A percentile compares a stretch with the other conserved stretches of the same genome.
phyloP scores from a whole-genome alignment of 768 basidiomycete genomes.

The Tricholoma hemisulphureum region DNA sequence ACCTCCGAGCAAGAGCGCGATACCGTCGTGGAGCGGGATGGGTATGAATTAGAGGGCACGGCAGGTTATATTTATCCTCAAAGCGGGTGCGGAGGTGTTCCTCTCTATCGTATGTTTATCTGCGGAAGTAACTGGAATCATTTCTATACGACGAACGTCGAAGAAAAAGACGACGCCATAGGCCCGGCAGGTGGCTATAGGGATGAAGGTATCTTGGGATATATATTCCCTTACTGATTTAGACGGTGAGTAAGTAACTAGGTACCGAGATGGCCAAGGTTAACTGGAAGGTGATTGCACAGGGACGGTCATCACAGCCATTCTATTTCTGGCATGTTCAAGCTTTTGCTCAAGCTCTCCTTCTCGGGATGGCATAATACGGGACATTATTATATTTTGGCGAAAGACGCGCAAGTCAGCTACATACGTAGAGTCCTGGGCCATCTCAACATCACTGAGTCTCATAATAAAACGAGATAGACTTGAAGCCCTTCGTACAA shows the following conservation, averaged over 20 bases:
- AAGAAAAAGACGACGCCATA: constrained; percentile 18
- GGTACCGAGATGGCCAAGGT: no score
- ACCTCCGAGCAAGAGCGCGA: constrained; percentile 10
- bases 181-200: constrained; percentile 20
- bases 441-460: no score
- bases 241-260: neutral
- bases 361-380: no score
- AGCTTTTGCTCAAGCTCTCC: no score
- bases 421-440: no score
- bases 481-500: no score
- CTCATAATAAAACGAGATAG: no score
- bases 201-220: constrained; percentile 16
- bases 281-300: no score
- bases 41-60: constrained; percentile 18
- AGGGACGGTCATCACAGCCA: no score
- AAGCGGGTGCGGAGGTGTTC: constrained; percentile 11
- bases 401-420: no score
- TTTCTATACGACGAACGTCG: constrained; percentile 19
- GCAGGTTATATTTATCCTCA: constrained; percentile 18
- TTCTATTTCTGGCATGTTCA: no score
- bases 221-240: constrained; percentile 9
- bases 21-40: constrained; percentile 12
- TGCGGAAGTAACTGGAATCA: constrained; percentile 12
- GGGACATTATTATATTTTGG: no score
- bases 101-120: constrained; percentile 18